These are phyloP conservation scores for Paraphaeosphaeria minitans DNA, from an alignment of 2,329 filamentous ascomycete species.

Conservation along the genomic window DNA sequence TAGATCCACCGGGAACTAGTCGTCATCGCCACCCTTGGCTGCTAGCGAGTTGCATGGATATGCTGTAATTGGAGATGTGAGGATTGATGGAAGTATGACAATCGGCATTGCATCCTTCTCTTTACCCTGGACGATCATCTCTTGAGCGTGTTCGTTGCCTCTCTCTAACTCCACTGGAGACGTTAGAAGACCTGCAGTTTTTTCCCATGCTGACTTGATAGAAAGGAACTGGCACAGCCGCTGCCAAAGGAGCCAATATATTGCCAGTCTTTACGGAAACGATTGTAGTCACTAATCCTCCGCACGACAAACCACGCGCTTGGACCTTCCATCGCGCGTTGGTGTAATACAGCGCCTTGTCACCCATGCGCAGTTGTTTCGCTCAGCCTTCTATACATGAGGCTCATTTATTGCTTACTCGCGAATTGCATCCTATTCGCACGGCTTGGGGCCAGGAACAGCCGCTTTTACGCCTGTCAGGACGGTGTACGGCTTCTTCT, in stretches of 20 bases:
- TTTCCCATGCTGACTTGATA: background rate
- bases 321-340: background rate
- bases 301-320: slow-evolving; percentile 1
- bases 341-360: slow-evolving; percentile 4
- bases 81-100: slow-evolving; percentile 15
- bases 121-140: slow-evolving; percentile 14
- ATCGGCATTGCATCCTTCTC: slow-evolving; percentile 14
- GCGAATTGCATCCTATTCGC: background rate
- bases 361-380: background rate
- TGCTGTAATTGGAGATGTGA: slow-evolving; percentile 21
- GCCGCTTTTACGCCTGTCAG: background rate
- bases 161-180: slow-evolving; percentile 9
- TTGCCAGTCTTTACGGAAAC: background rate
- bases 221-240: background rate
- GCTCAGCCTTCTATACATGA: slow-evolving; percentile 3
- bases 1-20: slow-evolving; percentile 26
- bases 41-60: slow-evolving; percentile 26
- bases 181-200: slow-evolving; percentile 23
- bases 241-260: background rate
- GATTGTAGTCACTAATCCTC: background rate
- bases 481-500: slow-evolving; percentile 52
- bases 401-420: slow-evolving; percentile 2
- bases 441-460: background rate
- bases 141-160: slow-evolving; percentile 14
- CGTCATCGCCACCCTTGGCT: slow-evolving; percentile 21